Evolutionary conservation across 2,329 filamentous ascomycete species (phyloP).

Genomic region (Pseudocercospora cruenta): DNA sequence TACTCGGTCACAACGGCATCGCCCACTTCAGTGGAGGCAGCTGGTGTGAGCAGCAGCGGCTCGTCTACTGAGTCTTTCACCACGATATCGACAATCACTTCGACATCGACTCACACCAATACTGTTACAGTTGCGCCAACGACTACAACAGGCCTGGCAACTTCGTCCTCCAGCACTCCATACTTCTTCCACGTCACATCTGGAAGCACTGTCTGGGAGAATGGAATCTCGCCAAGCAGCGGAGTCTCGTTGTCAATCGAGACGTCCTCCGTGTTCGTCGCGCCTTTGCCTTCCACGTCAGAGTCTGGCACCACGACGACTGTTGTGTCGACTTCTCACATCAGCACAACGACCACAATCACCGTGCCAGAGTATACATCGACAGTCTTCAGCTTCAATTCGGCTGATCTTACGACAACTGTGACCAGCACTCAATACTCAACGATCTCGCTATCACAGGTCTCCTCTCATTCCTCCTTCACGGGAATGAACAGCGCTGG

Average conservation of each 20-base stretch:
- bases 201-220: conserved; percentile 33
- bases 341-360: conserved; percentile 21
- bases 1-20: conserved; percentile 20
- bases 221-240: conserved; percentile 32
- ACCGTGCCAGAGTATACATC: conserved; percentile 34
- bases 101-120: conserved; percentile 17
- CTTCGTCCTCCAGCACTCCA: conserved; percentile 12
- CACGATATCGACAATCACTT: conserved; percentile 22
- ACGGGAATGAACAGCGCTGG: conserved; percentile 32
- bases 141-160: conserved; percentile 7
- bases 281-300: conserved; percentile 16
- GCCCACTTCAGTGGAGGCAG: conserved; percentile 8
- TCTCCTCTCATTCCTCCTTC: conserved; percentile 26
- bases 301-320: conserved; percentile 17
- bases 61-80: conserved; percentile 13
- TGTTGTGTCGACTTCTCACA: conserved; percentile 18
- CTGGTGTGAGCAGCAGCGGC: conserved; percentile 5
- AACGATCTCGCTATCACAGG: conserved; percentile 30
- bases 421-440: conserved; percentile 33
- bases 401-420: conserved; percentile 32
- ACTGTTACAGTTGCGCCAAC: conserved; percentile 13
- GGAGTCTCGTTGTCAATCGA: conserved; percentile 29
- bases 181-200: conserved; percentile 15
- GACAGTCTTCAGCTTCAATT: conserved; percentile 31
- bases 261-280: conserved; percentile 30